Evolutionary conservation across 495 filamentous ascomycete species (phyloP).

Genomic region (Aspergillus bridgeri): DNA sequence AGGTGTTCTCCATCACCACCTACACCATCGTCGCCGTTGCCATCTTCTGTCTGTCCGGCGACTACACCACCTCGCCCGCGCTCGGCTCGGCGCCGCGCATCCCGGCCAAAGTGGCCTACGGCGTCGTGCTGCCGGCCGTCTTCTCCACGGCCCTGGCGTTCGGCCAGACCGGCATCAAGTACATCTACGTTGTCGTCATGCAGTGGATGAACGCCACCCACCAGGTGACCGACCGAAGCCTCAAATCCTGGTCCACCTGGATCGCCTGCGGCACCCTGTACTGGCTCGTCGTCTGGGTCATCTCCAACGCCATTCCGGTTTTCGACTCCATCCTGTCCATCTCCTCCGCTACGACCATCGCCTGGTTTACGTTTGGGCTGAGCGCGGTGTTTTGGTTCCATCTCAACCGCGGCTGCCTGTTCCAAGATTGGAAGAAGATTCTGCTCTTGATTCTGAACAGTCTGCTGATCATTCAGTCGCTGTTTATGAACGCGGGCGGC

Average conservation of each 20-base stretch:
- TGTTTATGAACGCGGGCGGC: neutral
- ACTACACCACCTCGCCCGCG: constrained; percentile 63
- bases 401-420: constrained; percentile 38
- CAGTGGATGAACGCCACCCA: constrained; percentile 55
- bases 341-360: constrained; percentile 18
- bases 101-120: constrained; percentile 67
- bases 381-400: constrained; percentile 44
- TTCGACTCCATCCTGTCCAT: constrained; percentile 62
- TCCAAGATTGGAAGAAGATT: constrained; percentile 33
- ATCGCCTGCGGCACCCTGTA: constrained; percentile 49
- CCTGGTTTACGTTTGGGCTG: constrained; percentile 33
- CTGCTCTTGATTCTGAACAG: constrained; percentile 35
- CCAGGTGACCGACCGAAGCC: constrained; percentile 44
- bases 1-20: constrained; percentile 58
- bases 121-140: constrained; percentile 69
- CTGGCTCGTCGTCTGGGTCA: constrained; percentile 66
- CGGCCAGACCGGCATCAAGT: constrained; percentile 57
- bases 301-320: constrained; percentile 70
- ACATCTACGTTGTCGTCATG: constrained; percentile 62
- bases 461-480: neutral
- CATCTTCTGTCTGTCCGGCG: constrained; percentile 68
- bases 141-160: constrained; percentile 51
- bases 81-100: constrained; percentile 60
- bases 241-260: constrained; percentile 45
- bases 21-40: constrained; percentile 48